Evolutionary conservation across 768 basidiomycete species (phyloP).

Genomic region (Boletus subcaerulescens): DNA sequence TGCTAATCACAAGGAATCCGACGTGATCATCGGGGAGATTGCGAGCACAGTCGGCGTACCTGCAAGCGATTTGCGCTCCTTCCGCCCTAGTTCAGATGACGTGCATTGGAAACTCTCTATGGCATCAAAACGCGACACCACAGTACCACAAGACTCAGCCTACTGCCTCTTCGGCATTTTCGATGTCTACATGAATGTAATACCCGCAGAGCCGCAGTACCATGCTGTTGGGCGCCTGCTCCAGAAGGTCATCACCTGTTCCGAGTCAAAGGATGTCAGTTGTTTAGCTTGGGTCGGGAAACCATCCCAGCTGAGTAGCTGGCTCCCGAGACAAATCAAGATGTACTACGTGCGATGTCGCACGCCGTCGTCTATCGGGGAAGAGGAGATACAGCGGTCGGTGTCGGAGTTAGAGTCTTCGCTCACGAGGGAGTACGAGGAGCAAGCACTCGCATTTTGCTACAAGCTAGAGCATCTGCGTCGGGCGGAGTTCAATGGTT

Average conservation of each 20-base stretch:
- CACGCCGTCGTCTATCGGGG: not conserved
- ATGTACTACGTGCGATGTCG: not conserved
- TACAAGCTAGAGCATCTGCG: not conserved
- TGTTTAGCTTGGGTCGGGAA: slow-evolving; percentile 3
- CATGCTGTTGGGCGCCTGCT: slow-evolving; percentile 6
- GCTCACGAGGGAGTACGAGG: not conserved
- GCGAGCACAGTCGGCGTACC: not conserved
- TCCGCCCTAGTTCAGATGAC: not conserved
- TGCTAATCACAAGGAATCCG: slow-evolving; percentile 6
- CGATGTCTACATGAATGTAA: not conserved
- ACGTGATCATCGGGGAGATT: slow-evolving; percentile 1
- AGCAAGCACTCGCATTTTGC: not conserved
- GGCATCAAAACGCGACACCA: slow-evolving; percentile 3
- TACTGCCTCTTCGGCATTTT: slow-evolving; percentile 8
- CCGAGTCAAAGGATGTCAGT: slow-evolving; percentile 3
- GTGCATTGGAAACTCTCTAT: slow-evolving; percentile 7
- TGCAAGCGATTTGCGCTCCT: not conserved
- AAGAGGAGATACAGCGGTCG: not conserved
- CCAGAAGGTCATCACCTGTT: not conserved
- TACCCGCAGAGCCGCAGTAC: not conserved
- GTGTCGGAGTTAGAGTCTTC: not conserved
- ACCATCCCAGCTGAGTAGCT: slow-evolving; percentile 1
- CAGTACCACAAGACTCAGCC: not conserved
- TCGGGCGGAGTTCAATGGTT: not conserved
- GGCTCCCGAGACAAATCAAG: not conserved